These are phyloP conservation scores for Wickerhamomyces rabaulensis DNA, from an alignment of 805 yeast species.

Conservation along the genomic window DNA sequence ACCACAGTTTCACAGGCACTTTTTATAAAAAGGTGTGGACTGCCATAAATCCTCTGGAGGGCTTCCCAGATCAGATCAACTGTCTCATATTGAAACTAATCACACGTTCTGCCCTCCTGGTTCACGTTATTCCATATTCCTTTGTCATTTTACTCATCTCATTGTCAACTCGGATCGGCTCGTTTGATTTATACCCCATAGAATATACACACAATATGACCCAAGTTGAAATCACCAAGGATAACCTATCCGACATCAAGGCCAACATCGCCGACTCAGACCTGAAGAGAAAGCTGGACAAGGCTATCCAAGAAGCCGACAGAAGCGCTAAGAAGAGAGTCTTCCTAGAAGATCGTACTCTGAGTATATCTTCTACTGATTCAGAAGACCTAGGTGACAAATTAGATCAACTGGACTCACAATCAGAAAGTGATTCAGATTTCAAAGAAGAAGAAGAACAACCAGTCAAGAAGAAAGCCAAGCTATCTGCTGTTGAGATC, in stretches of 20 bases:
- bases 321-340: not conserved
- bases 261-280: not conserved
- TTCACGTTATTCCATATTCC: too few relatives aligned
- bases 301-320: not conserved
- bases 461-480: conserved; percentile 3
- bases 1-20: not conserved
- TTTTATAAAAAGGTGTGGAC: not conserved
- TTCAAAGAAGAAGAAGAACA: conserved; percentile 1
- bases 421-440: conserved; percentile 7
- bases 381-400: conserved; percentile 18
- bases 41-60: not conserved
- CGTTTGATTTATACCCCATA: not conserved
- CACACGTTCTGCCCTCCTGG: too few relatives aligned
- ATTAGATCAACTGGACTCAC: conserved; percentile 6
- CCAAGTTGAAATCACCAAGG: not conserved
- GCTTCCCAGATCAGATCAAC: not conserved
- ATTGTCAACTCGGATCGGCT: not conserved
- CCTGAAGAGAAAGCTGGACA: conserved; percentile 16
- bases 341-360: conserved; percentile 15
- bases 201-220: not conserved
- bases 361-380: conserved; percentile 18
- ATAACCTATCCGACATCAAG: not conserved
- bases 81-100: too few relatives aligned
- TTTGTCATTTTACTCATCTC: not conserved
- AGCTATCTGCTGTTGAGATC: not conserved